Evolutionary conservation across 805 yeast genomes (phyloP).

Genomic region (Metschnikowia anglica): DNA sequence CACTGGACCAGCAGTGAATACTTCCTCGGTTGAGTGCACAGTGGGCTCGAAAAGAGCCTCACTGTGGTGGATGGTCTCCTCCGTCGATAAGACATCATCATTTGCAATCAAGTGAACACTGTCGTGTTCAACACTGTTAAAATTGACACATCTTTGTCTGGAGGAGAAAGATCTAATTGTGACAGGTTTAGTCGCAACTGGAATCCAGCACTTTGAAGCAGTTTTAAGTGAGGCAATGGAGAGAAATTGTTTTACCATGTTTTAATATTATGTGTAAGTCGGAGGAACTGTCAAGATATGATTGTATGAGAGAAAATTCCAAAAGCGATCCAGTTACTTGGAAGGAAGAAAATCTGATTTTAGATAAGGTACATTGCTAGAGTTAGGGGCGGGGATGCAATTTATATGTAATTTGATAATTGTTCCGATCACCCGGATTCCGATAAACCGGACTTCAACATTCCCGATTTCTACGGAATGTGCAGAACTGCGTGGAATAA

Average conservation of each 20-base stretch:
- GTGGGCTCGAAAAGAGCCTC: conserved; percentile 36
- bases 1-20: conserved; percentile 46
- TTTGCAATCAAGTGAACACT: conserved; percentile 32
- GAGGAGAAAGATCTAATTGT: conserved; percentile 35
- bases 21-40: conserved; percentile 41
- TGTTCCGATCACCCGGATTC: conserved; percentile 20
- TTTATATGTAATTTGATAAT: conserved; percentile 4
- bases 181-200: conserved; percentile 15
- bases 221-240: conserved; percentile 39
- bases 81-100: conserved; percentile 29
- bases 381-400: too few species aligned
- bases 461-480: not conserved
- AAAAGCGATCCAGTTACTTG: not conserved
- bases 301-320: not conserved
- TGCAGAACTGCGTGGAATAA: conserved; percentile 1
- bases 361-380: too few species aligned
- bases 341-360: too few species aligned
- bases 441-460: conserved; percentile 15
- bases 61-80: conserved; percentile 1
- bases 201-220: conserved; percentile 45
- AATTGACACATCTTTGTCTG: conserved; percentile 35
- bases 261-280: not conserved
- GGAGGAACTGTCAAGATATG: not conserved
- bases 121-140: conserved; percentile 31
- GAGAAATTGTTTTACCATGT: conserved; percentile 32